Conservation (phyloP, 2,329 filamentous ascomycete species). For the Alternaria brassicae region DNA sequence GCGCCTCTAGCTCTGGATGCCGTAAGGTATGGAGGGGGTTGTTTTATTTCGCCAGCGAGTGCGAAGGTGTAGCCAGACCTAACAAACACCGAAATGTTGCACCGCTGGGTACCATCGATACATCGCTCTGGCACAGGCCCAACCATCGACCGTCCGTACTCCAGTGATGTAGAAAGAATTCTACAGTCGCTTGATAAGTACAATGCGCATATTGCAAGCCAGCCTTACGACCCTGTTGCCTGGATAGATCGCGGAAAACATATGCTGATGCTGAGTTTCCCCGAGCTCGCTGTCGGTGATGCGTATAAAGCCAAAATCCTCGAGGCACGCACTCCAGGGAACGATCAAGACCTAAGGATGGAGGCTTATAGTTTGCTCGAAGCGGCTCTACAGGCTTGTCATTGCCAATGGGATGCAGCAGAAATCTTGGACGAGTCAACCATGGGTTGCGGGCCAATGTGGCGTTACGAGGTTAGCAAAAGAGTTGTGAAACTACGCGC, state of each 20-base stretch:
- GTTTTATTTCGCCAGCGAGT: not conserved
- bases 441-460: not conserved
- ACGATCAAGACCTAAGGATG: not conserved
- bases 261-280: constrained; percentile 25
- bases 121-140: not conserved
- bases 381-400: constrained; percentile 33
- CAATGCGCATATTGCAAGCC: not conserved
- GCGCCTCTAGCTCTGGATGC: not conserved
- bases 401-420: constrained; percentile 29
- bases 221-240: not conserved
- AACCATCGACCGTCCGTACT: not conserved
- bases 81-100: not conserved
- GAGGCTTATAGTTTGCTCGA: constrained; percentile 17
- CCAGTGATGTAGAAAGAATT: not conserved
- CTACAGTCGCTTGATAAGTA: not conserved
- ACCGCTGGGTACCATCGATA: not conserved
- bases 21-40: not conserved
- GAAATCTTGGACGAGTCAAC: constrained; percentile 15
- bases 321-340: constrained; percentile 25
- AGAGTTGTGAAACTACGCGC: constrained; percentile 8
- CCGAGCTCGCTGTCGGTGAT: constrained; percentile 43
- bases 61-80: not conserved
- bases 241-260: not conserved
- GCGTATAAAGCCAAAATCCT: constrained; percentile 42
- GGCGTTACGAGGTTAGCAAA: not conserved